phyloP scores from a whole-genome alignment of 371 early-diverging fungal species.

The Mortierella polycephala region DNA sequence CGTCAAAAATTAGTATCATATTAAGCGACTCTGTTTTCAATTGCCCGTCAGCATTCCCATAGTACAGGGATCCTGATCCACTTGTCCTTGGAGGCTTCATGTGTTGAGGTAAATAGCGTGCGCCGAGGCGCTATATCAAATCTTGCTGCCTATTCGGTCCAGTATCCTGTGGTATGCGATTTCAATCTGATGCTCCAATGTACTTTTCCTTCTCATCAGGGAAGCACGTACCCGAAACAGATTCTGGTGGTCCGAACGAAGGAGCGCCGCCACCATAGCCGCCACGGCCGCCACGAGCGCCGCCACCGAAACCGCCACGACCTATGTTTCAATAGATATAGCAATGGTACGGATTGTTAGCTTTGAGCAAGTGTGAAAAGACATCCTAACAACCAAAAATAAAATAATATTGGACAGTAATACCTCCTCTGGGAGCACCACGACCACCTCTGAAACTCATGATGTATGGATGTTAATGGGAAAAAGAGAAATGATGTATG shows the following conservation, averaged over 20 bases:
- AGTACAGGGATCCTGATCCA: too few relatives aligned
- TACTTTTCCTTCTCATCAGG: neutral
- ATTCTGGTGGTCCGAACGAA: constrained; percentile 80
- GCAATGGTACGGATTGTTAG: neutral
- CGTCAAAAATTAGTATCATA: neutral
- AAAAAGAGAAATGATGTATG: constrained; percentile 4
- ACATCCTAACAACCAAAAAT: too few relatives aligned
- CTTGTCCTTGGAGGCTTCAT: too few relatives aligned
- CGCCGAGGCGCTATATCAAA: too few relatives aligned
- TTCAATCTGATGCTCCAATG: too few relatives aligned
- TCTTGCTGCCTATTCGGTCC: too few relatives aligned
- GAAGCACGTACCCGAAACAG: constrained; percentile 73
- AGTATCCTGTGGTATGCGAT: too few relatives aligned
- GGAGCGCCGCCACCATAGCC: constrained; percentile 64
- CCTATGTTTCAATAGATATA: constrained; percentile 56
- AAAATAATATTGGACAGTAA: too few relatives aligned
- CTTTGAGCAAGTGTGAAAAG: neutral
- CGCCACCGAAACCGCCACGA: constrained; percentile 76
- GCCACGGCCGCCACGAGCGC: constrained; percentile 66
- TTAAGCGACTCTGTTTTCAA: too few relatives aligned
- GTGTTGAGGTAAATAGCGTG: too few relatives aligned
- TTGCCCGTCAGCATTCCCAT: too few relatives aligned
- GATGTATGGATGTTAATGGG: constrained; percentile 11
- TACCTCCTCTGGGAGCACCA: constrained; percentile 48
- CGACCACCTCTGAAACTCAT: constrained; percentile 52